Conservation (phyloP, 306 rosid genomes). For the Vachellia pachyceras region DNA sequence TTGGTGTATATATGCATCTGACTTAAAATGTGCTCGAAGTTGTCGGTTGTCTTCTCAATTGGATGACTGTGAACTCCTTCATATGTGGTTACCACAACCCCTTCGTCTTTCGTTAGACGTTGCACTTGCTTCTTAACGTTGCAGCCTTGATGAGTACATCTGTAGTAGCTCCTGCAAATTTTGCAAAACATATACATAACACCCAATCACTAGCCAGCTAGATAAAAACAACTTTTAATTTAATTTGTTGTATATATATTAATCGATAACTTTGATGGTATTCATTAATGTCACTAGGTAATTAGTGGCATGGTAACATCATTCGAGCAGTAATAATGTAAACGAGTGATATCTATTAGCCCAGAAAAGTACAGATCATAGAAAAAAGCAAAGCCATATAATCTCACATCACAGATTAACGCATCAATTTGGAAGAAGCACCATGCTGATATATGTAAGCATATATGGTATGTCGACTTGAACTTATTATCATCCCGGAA, state of each 20-base stretch:
- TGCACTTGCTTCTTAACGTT: slow-evolving; percentile 96
- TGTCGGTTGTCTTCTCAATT: slow-evolving; percentile 71
- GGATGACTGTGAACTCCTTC: slow-evolving; percentile 91
- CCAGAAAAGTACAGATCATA: not conserved
- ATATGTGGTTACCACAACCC: slow-evolving; percentile 84
- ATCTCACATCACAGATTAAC: not conserved
- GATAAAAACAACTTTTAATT: not conserved
- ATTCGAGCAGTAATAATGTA: not conserved
- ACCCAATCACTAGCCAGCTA: not conserved
- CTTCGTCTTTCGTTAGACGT: slow-evolving; percentile 80
- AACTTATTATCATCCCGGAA: not conserved
- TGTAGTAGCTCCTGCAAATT: slow-evolving; percentile 76
- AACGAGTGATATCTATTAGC: not conserved
- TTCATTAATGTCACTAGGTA: not conserved
- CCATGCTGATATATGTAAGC: not conserved
- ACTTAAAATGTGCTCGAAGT: slow-evolving; percentile 85
- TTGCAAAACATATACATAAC: not conserved
- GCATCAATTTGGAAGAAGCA: not conserved
- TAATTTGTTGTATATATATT: not conserved
- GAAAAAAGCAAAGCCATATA: not conserved
- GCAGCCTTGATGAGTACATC: slow-evolving; percentile 90
- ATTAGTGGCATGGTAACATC: not conserved
- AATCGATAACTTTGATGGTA: not conserved
- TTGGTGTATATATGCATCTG: slow-evolving; percentile 80
- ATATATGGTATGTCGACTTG: not conserved